Percentiles rank a stretch among this genome's conserved stretches.
phyloP scores from a whole-genome alignment of 2,329 filamentous ascomycete genomes.

The Penicillium nordicum region DNA sequence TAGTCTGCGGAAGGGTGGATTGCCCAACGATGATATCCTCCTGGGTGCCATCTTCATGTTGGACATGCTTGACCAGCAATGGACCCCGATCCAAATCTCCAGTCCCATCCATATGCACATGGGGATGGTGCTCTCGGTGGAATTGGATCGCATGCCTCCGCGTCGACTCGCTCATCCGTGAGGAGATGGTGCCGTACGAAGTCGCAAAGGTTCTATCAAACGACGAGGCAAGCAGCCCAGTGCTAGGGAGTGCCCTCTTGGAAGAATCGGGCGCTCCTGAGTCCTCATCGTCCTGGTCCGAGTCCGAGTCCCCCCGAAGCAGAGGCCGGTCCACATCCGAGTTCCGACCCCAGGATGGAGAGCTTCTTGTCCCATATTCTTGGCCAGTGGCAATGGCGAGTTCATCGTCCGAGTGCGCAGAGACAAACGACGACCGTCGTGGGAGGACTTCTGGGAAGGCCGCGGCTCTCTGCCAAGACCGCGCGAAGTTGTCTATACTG shows the following conservation, averaged over 20 bases:
- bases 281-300: conserved; percentile 19
- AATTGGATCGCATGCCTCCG: conserved; percentile 54
- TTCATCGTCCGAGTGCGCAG: conserved; percentile 53
- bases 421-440: conserved; percentile 69
- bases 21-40: conserved; percentile 84
- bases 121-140: conserved; percentile 54
- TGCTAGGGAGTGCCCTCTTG: conserved; percentile 18
- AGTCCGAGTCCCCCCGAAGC: conserved; percentile 31
- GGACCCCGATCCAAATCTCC: conserved; percentile 64
- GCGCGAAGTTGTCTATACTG: conserved; percentile 88
- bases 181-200: conserved; percentile 58
- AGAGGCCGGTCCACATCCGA: conserved; percentile 29
- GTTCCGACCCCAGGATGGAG: conserved; percentile 22
- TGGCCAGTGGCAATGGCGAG: conserved; percentile 20
- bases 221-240: conserved; percentile 47
- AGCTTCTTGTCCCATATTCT: conserved; percentile 20
- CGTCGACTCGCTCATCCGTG: conserved; percentile 55
- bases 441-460: conserved; percentile 85
- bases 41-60: conserved; percentile 77
- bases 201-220: conserved; percentile 69
- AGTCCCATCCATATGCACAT: conserved; percentile 42
- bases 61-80: conserved; percentile 81
- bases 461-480: conserved; percentile 87
- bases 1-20: conserved; percentile 90
- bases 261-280: conserved; percentile 11